These are phyloP conservation scores for Panaeolus cyanescens DNA, from an alignment of 768 basidiomycete species.

Conservation along the genomic window DNA sequence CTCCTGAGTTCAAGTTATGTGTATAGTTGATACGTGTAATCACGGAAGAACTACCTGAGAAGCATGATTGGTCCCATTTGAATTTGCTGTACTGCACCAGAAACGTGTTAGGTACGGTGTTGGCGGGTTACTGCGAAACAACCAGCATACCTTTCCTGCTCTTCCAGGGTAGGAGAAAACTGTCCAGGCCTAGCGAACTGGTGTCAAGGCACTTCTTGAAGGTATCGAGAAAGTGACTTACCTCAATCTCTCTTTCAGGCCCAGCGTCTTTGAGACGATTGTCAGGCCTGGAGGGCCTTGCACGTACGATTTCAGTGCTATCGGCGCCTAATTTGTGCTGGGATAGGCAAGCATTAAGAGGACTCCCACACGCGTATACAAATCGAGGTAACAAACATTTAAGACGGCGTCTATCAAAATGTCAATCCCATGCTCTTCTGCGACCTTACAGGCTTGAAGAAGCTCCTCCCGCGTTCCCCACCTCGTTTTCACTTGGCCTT, in stretches of 20 bases:
- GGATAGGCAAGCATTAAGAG: conserved; percentile 9
- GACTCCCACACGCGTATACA: not conserved
- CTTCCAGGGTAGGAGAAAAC: conserved; percentile 83
- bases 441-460: conserved; percentile 65
- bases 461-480: conserved; percentile 91
- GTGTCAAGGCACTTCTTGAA: not conserved
- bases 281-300: conserved; percentile 67
- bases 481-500: conserved; percentile 67
- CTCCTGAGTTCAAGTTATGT: conserved; percentile 41
- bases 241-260: conserved; percentile 66
- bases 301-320: conserved; percentile 65
- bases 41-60: conserved; percentile 55
- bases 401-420: conserved; percentile 87
- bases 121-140: not conserved
- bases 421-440: conserved; percentile 68
- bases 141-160: conserved; percentile 59
- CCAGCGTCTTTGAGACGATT: conserved; percentile 68
- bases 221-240: conserved; percentile 23
- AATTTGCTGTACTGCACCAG: conserved; percentile 63
- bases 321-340: conserved; percentile 90
- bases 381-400: conserved; percentile 54
- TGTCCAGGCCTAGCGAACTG: conserved; percentile 70
- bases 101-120: not conserved
- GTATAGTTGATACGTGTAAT: not conserved
- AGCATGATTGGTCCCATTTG: conserved; percentile 77